Conservation (phyloP, 2,329 filamentous ascomycete genomes). For the Lomentospora prolificans region DNA sequence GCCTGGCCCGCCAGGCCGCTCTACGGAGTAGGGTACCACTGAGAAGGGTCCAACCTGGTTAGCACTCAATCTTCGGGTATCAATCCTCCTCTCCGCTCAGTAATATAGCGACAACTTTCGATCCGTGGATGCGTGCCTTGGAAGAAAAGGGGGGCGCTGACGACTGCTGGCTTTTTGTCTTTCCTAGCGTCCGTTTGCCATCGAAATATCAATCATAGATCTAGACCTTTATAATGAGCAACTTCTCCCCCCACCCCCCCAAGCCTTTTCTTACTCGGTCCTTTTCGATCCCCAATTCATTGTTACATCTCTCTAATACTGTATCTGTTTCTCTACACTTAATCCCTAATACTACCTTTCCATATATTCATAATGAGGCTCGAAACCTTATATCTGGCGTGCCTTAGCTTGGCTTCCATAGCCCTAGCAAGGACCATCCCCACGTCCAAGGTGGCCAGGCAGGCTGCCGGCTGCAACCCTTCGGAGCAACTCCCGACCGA, state of each 20-base stretch:
- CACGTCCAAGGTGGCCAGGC: neutral
- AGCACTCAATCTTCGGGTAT: too few species aligned
- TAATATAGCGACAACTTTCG: neutral
- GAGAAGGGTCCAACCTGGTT: too few species aligned
- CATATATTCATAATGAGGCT: neutral
- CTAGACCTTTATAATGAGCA: too few species aligned
- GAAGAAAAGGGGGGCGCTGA: neutral
- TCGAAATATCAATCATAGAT: too few species aligned
- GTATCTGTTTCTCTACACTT: neutral
- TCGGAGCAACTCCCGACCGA: slow-evolving; percentile 20
- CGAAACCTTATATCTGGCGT: neutral
- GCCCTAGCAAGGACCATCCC: neutral
- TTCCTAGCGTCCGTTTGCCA: too few species aligned
- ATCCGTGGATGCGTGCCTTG: neutral
- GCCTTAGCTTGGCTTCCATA: neutral
- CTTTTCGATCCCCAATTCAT: neutral
- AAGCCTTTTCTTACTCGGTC: neutral
- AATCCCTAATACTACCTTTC: neutral
- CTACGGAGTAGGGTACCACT: too few species aligned
- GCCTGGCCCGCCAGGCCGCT: too few species aligned
- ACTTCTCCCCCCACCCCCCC: too few species aligned
- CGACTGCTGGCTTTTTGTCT: neutral
- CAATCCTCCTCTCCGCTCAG: neutral
- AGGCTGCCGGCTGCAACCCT: neutral
- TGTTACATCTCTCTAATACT: neutral